Evolutionary conservation across 306 rosid species (phyloP).

Genomic region (Castanospermum australe): DNA sequence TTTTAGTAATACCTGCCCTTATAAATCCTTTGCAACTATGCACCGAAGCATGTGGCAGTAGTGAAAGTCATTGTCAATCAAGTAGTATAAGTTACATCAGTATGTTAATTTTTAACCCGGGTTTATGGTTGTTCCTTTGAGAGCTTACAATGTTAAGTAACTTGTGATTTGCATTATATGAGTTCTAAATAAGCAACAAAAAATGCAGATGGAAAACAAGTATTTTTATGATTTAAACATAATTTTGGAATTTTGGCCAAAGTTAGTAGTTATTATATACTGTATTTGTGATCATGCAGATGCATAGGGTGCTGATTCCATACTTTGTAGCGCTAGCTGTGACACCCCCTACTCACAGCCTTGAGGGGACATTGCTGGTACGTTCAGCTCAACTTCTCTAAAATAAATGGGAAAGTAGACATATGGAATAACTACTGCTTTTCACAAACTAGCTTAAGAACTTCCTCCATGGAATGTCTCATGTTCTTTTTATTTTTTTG

Average conservation of each 20-base stretch:
- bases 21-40: slow-evolving; percentile 2
- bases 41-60: slow-evolving; percentile 2
- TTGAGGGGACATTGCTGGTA: slow-evolving; percentile 96
- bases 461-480: not conserved
- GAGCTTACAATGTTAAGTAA: not conserved
- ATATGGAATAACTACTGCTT: not conserved
- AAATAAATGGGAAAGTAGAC: slow-evolving; percentile 3
- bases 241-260: not conserved
- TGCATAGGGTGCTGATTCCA: slow-evolving; percentile 84
- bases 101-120: not conserved
- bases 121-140: not conserved
- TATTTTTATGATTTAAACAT: not conserved
- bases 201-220: not conserved
- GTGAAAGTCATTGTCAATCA: not conserved
- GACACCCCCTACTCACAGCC: slow-evolving; percentile 81
- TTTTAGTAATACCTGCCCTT: not conserved
- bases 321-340: slow-evolving; percentile 67
- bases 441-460: not conserved
- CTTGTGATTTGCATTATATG: not conserved
- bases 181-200: not conserved
- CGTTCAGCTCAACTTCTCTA: slow-evolving; percentile 25
- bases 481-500: not conserved
- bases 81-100: slow-evolving; percentile 5
- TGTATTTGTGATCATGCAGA: slow-evolving; percentile 49
- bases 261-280: not conserved